Evolutionary conservation across 169 alveolate species (phyloP).

Genomic region (Plasmodium falciparum): DNA sequence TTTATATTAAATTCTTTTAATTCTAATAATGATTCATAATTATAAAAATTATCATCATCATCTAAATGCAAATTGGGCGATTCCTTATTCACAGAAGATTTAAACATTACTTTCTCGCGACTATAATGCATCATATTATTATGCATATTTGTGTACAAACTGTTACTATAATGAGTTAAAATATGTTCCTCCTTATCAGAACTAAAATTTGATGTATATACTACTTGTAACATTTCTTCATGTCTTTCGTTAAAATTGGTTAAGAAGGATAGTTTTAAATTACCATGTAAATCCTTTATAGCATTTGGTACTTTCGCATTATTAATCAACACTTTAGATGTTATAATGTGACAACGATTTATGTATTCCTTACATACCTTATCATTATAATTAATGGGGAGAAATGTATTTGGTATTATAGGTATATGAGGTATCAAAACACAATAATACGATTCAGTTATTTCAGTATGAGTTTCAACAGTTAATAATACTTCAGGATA

Average conservation of each 20-base stretch:
- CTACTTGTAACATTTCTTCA: constrained; percentile 68
- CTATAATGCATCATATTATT: constrained; percentile 3
- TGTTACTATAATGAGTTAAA: constrained; percentile 33
- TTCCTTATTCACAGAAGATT: background rate
- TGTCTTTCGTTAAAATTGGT: constrained; percentile 65
- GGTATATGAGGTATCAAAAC: background rate
- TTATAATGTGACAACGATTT: constrained; percentile 28
- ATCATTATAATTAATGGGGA: constrained; percentile 20
- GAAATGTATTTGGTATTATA: constrained; percentile 8
- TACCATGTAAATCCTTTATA: background rate
- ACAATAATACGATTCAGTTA: constrained; percentile 27
- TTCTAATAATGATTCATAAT: background rate
- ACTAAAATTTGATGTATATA: background rate
- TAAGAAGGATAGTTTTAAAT: constrained; percentile 13
- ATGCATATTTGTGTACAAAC: constrained; percentile 25
- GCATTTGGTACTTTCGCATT: background rate
- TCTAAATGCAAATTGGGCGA: background rate
- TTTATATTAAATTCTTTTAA: constrained; percentile 7
- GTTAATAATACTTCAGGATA: constrained; percentile 49
- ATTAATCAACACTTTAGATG: constrained; percentile 19
- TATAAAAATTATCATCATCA: constrained; percentile 19
- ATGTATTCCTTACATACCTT: constrained; percentile 49
- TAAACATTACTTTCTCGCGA: constrained; percentile 16
- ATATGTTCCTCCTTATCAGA: constrained; percentile 5
- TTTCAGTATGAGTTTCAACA: background rate